Conservation (phyloP, 106 monocot genomes). For the Narthecium ossifragum region DNA sequence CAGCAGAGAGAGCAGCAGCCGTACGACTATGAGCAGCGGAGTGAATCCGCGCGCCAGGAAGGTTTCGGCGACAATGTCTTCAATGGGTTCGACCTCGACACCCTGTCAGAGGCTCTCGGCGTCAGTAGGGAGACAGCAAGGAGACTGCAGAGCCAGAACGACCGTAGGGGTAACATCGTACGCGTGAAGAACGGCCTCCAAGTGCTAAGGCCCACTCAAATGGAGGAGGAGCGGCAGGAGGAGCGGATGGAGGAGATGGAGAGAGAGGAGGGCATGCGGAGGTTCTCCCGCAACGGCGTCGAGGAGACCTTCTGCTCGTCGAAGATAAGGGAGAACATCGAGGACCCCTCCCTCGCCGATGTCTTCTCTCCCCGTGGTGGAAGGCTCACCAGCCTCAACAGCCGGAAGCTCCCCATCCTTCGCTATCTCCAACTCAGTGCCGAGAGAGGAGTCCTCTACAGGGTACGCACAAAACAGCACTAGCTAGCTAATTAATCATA, state of each 20-base stretch:
- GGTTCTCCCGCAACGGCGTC: conserved; percentile 19
- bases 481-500: neutral
- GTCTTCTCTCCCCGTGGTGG: conserved; percentile 26
- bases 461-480: conserved; percentile 11
- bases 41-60: neutral
- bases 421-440: conserved; percentile 29
- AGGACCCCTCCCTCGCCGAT: conserved; percentile 32
- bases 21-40: neutral
- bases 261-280: neutral
- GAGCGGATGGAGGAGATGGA: neutral
- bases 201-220: neutral
- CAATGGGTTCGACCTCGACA: conserved; percentile 6
- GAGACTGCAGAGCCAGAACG: conserved; percentile 11
- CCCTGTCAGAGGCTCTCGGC: conserved; percentile 1
- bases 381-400: conserved; percentile 34
- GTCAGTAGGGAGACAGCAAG: conserved; percentile 7
- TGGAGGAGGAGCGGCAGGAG: neutral
- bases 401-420: conserved; percentile 47
- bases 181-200: conserved; percentile 1
- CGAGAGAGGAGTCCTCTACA: conserved; percentile 24
- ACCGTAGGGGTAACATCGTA: conserved; percentile 15
- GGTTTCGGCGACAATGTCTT: conserved; percentile 2
- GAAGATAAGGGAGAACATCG: conserved; percentile 41
- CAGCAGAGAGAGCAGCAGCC: neutral
- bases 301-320: conserved; percentile 38